A percentile compares a stretch with the other conserved stretches of the same genome.
Evolutionary conservation across 225 moss, liverwort and hornwort genomes (phyloP).

Genomic region (Marchantia polymorpha): DNA sequence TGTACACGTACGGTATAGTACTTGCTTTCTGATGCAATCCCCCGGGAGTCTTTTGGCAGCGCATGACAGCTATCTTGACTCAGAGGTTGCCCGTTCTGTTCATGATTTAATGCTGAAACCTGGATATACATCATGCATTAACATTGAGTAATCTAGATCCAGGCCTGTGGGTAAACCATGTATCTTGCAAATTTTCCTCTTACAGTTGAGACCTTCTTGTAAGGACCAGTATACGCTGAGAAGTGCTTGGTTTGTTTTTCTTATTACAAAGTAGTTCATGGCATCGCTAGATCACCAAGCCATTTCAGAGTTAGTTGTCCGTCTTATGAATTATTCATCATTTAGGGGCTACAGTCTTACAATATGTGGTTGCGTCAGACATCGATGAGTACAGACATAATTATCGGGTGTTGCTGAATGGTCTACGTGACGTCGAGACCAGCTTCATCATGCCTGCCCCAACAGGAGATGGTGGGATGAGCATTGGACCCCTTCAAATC

Average conservation of each 20-base stretch:
- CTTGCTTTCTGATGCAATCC: too few species aligned
- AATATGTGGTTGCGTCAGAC: constrained; percentile 39
- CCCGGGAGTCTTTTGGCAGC: too few species aligned
- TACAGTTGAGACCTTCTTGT: neutral
- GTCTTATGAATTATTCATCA: too few species aligned
- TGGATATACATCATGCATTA: too few species aligned
- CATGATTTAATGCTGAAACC: too few species aligned
- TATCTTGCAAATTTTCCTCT: too few species aligned
- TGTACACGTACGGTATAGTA: too few species aligned
- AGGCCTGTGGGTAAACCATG: too few species aligned
- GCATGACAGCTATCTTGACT: too few species aligned
- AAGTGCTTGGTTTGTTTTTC: neutral
- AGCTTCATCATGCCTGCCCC: constrained; percentile 93
- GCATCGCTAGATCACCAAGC: neutral
- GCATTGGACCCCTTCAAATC: constrained; percentile 88
- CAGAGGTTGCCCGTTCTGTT: too few species aligned
- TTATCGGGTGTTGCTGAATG: constrained; percentile 71
- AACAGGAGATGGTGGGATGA: constrained; percentile 69
- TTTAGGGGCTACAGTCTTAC: neutral
- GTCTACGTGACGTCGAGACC: constrained; percentile 77
- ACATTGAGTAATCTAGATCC: too few species aligned
- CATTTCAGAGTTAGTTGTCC: too few species aligned
- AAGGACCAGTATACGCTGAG: neutral
- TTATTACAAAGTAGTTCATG: neutral
- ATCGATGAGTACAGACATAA: constrained; percentile 71